These are phyloP conservation scores for Opeltia flavorubescens DNA, from an alignment of 495 filamentous ascomycete species.

Conservation along the genomic window DNA sequence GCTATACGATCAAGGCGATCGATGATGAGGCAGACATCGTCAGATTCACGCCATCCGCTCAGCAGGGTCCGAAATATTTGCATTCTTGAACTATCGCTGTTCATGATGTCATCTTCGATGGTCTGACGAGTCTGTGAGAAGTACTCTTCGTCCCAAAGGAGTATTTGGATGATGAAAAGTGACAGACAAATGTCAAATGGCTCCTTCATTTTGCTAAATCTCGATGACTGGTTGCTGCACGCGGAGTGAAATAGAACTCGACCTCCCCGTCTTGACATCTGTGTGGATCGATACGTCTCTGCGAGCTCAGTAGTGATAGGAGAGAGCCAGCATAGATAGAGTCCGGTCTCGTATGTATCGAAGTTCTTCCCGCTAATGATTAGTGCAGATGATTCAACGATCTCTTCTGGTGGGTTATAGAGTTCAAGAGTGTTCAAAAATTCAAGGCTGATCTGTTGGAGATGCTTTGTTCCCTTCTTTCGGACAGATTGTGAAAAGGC, in stretches of 20 bases:
- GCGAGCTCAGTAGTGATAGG: not conserved
- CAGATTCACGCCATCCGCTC: not conserved
- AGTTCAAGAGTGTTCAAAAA: not conserved
- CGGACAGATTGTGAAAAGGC: not conserved
- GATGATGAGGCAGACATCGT: not conserved
- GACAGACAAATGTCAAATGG: not conserved
- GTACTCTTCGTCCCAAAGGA: not conserved
- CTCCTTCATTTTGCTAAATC: not conserved
- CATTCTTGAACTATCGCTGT: not conserved
- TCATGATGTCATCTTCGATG: not conserved
- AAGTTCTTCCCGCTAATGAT: not conserved
- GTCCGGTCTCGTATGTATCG: not conserved
- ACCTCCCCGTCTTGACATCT: not conserved
- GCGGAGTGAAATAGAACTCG: not conserved
- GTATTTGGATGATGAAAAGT: not conserved
- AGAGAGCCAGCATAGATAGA: not conserved
- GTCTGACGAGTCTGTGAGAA: not conserved
- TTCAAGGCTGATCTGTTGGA: slow-evolving; percentile 1
- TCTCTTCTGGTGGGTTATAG: not conserved
- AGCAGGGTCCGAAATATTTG: not conserved
- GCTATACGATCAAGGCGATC: not conserved
- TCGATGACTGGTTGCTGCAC: not conserved
- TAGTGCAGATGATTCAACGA: not conserved
- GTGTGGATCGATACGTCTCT: not conserved
- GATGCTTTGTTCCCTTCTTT: not conserved